Conservation (phyloP, 2,329 filamentous ascomycete species). For the Aspergillus sp. region DNA sequence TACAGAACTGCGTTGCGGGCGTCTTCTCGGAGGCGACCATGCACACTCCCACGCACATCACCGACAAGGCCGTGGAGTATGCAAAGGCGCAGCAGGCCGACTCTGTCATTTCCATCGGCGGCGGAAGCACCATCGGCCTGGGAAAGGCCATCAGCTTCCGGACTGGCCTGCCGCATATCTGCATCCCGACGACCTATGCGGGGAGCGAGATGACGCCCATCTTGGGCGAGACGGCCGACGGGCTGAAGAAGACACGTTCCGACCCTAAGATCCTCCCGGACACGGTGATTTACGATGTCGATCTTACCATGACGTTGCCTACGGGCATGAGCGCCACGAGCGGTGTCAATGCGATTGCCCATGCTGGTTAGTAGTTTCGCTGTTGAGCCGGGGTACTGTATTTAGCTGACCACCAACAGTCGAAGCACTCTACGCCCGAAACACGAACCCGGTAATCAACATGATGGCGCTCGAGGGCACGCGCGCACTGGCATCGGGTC, state of each 20-base stretch:
- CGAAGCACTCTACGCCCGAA: constrained; percentile 54
- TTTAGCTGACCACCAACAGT: constrained; percentile 26
- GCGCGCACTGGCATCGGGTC: constrained; percentile 42
- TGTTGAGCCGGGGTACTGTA: background rate
- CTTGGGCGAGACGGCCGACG: constrained; percentile 51
- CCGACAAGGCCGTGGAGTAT: constrained; percentile 46
- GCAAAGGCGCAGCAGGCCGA: constrained; percentile 41
- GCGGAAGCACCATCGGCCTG: constrained; percentile 54
- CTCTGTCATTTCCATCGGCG: constrained; percentile 52
- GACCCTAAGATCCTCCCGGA: constrained; percentile 53
- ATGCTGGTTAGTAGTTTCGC: constrained; percentile 38
- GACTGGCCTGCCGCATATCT: constrained; percentile 48
- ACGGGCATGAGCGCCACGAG: constrained; percentile 45
- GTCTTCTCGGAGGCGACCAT: constrained; percentile 50
- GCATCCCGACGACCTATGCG: constrained; percentile 54
- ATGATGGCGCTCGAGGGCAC: constrained; percentile 52
- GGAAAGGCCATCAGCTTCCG: constrained; percentile 49
- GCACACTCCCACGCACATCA: constrained; percentile 53
- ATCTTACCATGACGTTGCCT: constrained; percentile 52
- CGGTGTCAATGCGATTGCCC: constrained; percentile 58
- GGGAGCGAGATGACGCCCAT: constrained; percentile 58
- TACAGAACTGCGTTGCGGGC: constrained; percentile 41
- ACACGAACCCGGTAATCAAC: constrained; percentile 51
- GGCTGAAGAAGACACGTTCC: constrained; percentile 47
- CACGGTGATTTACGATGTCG: constrained; percentile 56